Evolutionary conservation across 2,329 filamentous ascomycete genomes (phyloP).

Genomic region (Hymenotorrendiella dingleyae): DNA sequence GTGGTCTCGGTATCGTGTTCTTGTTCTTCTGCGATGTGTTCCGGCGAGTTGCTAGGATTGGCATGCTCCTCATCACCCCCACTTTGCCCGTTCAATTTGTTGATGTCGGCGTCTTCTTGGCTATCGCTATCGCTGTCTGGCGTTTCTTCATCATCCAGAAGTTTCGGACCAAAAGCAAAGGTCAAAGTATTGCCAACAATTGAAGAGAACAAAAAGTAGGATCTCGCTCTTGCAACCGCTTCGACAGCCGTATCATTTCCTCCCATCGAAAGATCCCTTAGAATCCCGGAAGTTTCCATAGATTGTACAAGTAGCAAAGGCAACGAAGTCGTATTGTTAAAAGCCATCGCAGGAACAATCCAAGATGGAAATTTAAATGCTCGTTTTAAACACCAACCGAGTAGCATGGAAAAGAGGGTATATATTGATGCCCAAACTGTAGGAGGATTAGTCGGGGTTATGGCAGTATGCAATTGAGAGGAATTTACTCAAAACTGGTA

Average conservation of each 20-base stretch:
- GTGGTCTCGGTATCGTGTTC: conserved; percentile 19
- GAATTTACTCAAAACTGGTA: conserved; percentile 40
- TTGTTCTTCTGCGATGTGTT: conserved; percentile 21
- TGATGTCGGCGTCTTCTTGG: conserved; percentile 16
- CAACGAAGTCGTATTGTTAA: conserved; percentile 52
- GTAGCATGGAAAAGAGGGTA: conserved; percentile 40
- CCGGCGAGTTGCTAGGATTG: conserved; percentile 21
- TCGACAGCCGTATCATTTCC: conserved; percentile 36
- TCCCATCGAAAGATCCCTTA: conserved; percentile 40
- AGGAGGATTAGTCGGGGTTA: conserved; percentile 3
- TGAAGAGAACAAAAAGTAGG: conserved; percentile 59
- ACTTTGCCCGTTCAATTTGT: conserved; percentile 12
- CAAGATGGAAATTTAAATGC: conserved; percentile 45
- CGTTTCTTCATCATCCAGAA: conserved; percentile 38
- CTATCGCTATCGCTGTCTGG: conserved; percentile 26
- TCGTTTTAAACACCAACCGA: conserved; percentile 39
- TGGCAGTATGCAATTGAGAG: neutral
- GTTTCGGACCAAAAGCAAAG: conserved; percentile 53
- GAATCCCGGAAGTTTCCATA: conserved; percentile 41
- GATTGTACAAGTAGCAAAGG: conserved; percentile 44
- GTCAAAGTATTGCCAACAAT: conserved; percentile 57
- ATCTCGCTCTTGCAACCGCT: conserved; percentile 52
- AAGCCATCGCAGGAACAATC: conserved; percentile 47
- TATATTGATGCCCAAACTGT: conserved; percentile 46
- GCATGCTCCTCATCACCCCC: conserved; percentile 24